Conservation (phyloP, 768 basidiomycete genomes). For the Lactarius vividus region DNA sequence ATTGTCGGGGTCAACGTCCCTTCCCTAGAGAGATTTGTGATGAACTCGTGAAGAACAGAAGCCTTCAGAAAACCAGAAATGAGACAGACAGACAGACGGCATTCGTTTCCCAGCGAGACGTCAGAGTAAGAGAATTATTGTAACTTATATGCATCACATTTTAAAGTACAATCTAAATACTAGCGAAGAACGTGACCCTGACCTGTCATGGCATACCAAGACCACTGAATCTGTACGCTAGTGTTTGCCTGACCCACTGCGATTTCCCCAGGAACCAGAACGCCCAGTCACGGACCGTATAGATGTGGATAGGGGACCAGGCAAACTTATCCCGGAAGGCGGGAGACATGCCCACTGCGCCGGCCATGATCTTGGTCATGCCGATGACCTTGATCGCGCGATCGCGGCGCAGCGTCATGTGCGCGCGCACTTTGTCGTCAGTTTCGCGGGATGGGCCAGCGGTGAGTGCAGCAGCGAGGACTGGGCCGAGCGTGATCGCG, state of each 20-base stretch:
- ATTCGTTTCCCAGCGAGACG: neutral
- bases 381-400: conserved; percentile 44
- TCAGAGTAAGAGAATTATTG: neutral
- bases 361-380: conserved; percentile 39
- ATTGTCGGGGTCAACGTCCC: no score
- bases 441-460: conserved; percentile 26
- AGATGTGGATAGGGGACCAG: conserved; percentile 24
- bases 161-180: neutral
- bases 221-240: conserved; percentile 35
- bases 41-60: neutral
- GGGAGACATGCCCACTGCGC: conserved; percentile 31
- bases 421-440: conserved; percentile 38
- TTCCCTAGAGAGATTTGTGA: neutral
- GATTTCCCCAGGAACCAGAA: conserved; percentile 31
- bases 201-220: conserved; percentile 29
- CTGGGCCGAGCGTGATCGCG: conserved; percentile 46
- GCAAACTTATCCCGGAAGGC: conserved; percentile 32
- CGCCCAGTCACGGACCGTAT: conserved; percentile 31
- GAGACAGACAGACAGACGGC: neutral
- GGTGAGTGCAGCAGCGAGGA: conserved; percentile 38
- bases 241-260: conserved; percentile 25
- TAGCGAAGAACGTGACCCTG: neutral
- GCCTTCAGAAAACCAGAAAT: neutral
- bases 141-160: neutral
- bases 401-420: conserved; percentile 37